Percentiles rank a stretch among this genome's conserved stretches.
These are phyloP conservation scores for Sporothrix euskadiensis DNA, from an alignment of 2,329 filamentous ascomycete species.

Conservation along the genomic window DNA sequence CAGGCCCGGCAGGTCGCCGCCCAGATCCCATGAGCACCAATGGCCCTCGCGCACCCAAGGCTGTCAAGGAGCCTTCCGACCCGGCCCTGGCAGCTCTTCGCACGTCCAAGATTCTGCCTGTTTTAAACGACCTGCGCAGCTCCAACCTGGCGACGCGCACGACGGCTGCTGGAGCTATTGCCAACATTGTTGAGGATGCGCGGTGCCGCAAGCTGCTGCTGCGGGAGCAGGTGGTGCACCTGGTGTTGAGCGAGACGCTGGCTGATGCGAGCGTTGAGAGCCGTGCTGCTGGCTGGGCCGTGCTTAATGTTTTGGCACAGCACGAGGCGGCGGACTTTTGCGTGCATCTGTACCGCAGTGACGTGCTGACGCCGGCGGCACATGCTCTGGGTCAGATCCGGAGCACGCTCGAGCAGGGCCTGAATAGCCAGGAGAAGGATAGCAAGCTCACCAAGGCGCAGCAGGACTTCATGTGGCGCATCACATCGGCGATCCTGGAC, in stretches of 20 bases:
- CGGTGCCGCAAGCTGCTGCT: constrained; percentile 65
- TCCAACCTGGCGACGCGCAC: constrained; percentile 60
- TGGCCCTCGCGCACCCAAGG: constrained; percentile 43
- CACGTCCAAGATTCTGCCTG: constrained; percentile 63
- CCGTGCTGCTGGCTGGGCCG: constrained; percentile 66
- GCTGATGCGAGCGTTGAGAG: constrained; percentile 64
- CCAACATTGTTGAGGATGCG: constrained; percentile 62
- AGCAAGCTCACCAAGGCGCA: constrained; percentile 54
- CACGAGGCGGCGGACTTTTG: constrained; percentile 68
- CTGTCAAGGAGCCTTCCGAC: constrained; percentile 61
- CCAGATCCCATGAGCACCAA: constrained; percentile 50
- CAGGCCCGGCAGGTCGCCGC: constrained; percentile 48
- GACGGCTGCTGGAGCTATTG: constrained; percentile 59
- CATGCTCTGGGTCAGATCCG: constrained; percentile 56
- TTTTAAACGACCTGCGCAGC: constrained; percentile 61
- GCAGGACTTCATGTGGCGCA: constrained; percentile 55
- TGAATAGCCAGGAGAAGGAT: background rate
- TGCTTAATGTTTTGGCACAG: constrained; percentile 60
- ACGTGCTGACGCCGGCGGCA: constrained; percentile 61
- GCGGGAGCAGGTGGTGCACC: constrained; percentile 65
- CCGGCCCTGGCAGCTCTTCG: constrained; percentile 64
- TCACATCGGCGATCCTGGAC: constrained; percentile 55
- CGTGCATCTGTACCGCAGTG: constrained; percentile 62
- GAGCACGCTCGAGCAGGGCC: constrained; percentile 34
- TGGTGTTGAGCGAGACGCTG: constrained; percentile 63